phyloP scores from a whole-genome alignment of 495 filamentous ascomycete genomes.

The Aspergillus nidulans region DNA sequence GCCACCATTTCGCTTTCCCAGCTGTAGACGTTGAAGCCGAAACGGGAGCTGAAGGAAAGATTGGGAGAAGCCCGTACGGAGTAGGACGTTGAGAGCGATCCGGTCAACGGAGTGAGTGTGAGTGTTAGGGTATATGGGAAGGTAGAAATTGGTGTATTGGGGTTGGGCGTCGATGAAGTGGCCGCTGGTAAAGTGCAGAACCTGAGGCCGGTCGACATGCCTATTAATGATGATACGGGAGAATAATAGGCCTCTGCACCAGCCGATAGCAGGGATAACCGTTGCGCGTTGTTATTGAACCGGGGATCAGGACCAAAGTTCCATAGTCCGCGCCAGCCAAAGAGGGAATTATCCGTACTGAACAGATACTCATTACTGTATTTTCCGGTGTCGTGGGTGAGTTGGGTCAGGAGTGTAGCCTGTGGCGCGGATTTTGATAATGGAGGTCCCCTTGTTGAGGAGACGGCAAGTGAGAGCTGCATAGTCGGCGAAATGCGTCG shows the following conservation, averaged over 20 bases:
- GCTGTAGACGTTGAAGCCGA: slow-evolving; percentile 97
- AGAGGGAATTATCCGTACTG: slow-evolving; percentile 83
- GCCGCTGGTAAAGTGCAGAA: slow-evolving; percentile 90
- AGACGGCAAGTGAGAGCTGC: slow-evolving; percentile 75
- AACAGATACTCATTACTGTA: slow-evolving; percentile 89
- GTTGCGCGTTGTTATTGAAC: slow-evolving; percentile 14
- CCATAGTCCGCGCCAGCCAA: slow-evolving; percentile 85
- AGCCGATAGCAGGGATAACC: slow-evolving; percentile 56
- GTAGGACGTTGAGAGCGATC: slow-evolving; percentile 83
- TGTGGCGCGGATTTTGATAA: slow-evolving; percentile 42
- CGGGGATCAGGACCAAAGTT: slow-evolving; percentile 86
- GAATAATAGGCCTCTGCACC: slow-evolving; percentile 97
- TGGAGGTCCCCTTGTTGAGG: slow-evolving; percentile 61
- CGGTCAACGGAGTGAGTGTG: slow-evolving; percentile 88
- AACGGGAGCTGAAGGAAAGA: slow-evolving; percentile 78
- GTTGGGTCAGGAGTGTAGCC: slow-evolving; percentile 60
- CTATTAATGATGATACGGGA: slow-evolving; percentile 82
- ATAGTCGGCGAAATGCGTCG: slow-evolving; percentile 72
- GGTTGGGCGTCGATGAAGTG: slow-evolving; percentile 30
- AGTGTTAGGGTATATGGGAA: slow-evolving; percentile 90
- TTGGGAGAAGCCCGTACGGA: slow-evolving; percentile 78
- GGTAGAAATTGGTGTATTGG: slow-evolving; percentile 36
- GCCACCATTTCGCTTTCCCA: slow-evolving; percentile 92
- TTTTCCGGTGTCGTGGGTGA: slow-evolving; percentile 84
- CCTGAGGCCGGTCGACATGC: slow-evolving; percentile 73